Conservation (phyloP, 2,329 filamentous ascomycete species). For the Paracorniculantispora psalliotae region DNA sequence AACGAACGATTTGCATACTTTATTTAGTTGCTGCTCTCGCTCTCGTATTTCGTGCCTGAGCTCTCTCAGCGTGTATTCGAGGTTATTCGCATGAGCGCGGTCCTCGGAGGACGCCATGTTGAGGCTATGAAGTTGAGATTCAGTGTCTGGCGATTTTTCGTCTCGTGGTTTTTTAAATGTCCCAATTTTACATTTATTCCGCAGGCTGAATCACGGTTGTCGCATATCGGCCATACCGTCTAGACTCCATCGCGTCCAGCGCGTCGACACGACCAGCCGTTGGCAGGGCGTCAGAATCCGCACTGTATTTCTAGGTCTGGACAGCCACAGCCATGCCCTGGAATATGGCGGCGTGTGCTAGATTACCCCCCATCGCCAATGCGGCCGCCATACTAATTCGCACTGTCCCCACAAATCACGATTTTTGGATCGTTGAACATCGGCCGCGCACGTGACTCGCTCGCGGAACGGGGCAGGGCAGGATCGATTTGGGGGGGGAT, state of each 20-base stretch:
- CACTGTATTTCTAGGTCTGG: neutral
- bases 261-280: neutral
- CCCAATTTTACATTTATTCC: neutral
- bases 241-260: neutral
- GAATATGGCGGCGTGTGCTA: neutral
- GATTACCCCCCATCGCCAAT: neutral
- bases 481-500: neutral
- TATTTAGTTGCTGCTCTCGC: slow-evolving; percentile 45
- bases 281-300: neutral
- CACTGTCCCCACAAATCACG: neutral
- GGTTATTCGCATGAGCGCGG: slow-evolving; percentile 37
- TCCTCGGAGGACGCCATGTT: slow-evolving; percentile 21
- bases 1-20: slow-evolving; percentile 37
- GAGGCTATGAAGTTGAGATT: neutral
- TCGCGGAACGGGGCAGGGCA: slow-evolving; percentile 1
- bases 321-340: neutral
- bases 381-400: neutral
- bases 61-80: slow-evolving; percentile 64
- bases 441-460: neutral
- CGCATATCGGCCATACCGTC: neutral
- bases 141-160: neutral
- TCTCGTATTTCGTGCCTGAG: slow-evolving; percentile 56
- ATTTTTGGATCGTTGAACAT: neutral
- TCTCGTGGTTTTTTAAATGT: neutral
- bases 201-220: neutral